Evolutionary conservation across 1,284 basidiomycete species (phyloP).

Genomic region (Fomitopsis pinicola): DNA sequence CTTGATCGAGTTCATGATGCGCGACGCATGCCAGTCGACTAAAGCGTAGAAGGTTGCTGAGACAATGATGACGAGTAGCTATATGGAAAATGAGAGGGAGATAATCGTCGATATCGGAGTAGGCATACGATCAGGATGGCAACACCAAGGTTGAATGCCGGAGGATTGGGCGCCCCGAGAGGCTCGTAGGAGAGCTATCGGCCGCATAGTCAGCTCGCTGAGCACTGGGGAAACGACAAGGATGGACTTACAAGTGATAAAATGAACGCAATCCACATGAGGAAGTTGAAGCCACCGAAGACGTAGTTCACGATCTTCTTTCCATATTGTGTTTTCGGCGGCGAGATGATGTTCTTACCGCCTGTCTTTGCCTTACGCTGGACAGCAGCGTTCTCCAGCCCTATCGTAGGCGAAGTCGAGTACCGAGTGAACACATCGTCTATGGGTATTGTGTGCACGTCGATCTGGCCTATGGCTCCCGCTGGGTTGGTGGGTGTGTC

Average conservation of each 20-base stretch:
- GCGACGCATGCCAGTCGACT: constrained; percentile 40
- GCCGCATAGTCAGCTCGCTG: not conserved
- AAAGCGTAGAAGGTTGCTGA: constrained; percentile 35
- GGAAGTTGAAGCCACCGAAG: constrained; percentile 50
- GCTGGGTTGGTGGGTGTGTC: no score
- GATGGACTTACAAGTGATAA: constrained; percentile 34
- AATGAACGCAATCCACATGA: constrained; percentile 50
- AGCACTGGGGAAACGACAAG: constrained; percentile 3
- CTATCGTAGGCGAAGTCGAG: constrained; percentile 37
- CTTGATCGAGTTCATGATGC: constrained; percentile 49
- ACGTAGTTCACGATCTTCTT: constrained; percentile 46
- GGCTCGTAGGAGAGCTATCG: constrained; percentile 43
- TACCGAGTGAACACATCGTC: constrained; percentile 42
- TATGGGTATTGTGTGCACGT: constrained; percentile 39
- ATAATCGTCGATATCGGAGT: constrained; percentile 36
- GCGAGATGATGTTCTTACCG: constrained; percentile 46
- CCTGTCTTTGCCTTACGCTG: constrained; percentile 33
- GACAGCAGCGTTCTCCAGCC: constrained; percentile 41
- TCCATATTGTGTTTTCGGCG: constrained; percentile 42
- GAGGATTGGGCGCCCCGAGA: constrained; percentile 42
- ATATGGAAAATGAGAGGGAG: constrained; percentile 40
- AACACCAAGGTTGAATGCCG: constrained; percentile 42
- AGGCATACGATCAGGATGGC: constrained; percentile 43
- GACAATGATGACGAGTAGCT: constrained; percentile 31
- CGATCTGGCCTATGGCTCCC: constrained; percentile 37